These are phyloP conservation scores for Cubamyces sp. DNA, from an alignment of 768 basidiomycete genomes.

Conservation along the genomic window DNA sequence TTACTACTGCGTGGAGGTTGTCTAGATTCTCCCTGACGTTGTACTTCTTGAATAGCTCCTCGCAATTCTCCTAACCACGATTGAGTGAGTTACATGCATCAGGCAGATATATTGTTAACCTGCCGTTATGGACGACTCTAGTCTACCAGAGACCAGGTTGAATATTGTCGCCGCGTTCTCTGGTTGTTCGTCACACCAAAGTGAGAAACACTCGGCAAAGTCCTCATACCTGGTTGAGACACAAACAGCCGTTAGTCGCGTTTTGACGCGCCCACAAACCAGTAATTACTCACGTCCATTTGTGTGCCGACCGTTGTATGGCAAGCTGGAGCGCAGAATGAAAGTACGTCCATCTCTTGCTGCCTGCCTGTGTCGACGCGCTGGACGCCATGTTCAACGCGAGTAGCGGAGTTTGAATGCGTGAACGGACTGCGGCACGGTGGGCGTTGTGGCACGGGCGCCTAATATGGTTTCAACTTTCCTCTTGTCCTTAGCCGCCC, in stretches of 20 bases:
- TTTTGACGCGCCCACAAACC: not conserved
- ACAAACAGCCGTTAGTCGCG: not conserved
- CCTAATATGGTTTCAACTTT: not conserved
- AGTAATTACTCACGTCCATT: slow-evolving; percentile 51
- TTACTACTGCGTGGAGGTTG: slow-evolving; percentile 67
- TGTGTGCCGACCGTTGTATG: slow-evolving; percentile 53
- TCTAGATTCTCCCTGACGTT: slow-evolving; percentile 73
- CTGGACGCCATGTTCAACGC: slow-evolving; percentile 33
- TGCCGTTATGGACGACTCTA: slow-evolving; percentile 63
- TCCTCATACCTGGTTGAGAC: slow-evolving; percentile 46
- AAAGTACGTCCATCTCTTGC: slow-evolving; percentile 55
- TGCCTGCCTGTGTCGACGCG: slow-evolving; percentile 33
- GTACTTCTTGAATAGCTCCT: slow-evolving; percentile 71
- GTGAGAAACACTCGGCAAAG: slow-evolving; percentile 45
- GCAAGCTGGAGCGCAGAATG: slow-evolving; percentile 57
- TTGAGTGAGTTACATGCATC: not conserved
- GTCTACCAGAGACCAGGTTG: slow-evolving; percentile 70
- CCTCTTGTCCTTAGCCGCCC: not conserved
- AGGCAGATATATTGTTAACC: not conserved
- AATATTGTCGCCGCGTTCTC: slow-evolving; percentile 38
- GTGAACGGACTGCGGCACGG: not conserved
- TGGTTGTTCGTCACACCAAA: slow-evolving; percentile 43
- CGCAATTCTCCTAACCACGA: slow-evolving; percentile 57
- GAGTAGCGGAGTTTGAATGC: slow-evolving; percentile 26
- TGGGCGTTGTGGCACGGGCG: slow-evolving; percentile 8